These are phyloP conservation scores for Limnomonas spitsbergensis DNA, from an alignment of 139 green algal genomes.

Conservation along the genomic window DNA sequence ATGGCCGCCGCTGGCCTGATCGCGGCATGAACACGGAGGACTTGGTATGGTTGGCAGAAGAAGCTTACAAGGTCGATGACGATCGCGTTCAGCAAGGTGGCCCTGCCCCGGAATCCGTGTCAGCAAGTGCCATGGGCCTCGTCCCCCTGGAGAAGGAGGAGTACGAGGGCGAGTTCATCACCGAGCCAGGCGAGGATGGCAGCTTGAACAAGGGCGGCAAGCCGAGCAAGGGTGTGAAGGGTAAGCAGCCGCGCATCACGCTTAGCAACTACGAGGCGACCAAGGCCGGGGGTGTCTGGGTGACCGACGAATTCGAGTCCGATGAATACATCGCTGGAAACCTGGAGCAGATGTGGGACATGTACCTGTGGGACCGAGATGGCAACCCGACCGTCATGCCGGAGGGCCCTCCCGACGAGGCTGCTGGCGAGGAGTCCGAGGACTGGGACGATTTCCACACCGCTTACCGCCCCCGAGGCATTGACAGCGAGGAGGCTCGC, in stretches of 20 bases:
- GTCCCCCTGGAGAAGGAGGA: conserved; percentile 34
- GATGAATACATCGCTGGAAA: conserved; percentile 55
- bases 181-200: conserved; percentile 30
- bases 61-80: conserved; percentile 37
- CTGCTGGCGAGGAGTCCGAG: conserved; percentile 25
- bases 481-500: conserved; percentile 51
- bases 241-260: neutral
- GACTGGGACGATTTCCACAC: conserved; percentile 57
- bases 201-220: neutral
- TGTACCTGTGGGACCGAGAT: conserved; percentile 59
- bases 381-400: conserved; percentile 59
- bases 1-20: conserved; percentile 58
- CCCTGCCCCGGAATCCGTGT: neutral
- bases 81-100: neutral
- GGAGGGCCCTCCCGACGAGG: conserved; percentile 30
- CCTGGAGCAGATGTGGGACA: conserved; percentile 50
- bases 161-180: conserved; percentile 50
- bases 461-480: conserved; percentile 41
- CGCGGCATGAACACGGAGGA: conserved; percentile 62
- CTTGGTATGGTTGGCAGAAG: conserved; percentile 58
- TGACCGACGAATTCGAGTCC: conserved; percentile 60
- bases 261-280: conserved; percentile 39
- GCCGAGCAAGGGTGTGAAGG: neutral
- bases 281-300: conserved; percentile 37
- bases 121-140: neutral